Base-by-base conservation (phyloP, 306 rosid species). In the Corylus americana region DNA sequence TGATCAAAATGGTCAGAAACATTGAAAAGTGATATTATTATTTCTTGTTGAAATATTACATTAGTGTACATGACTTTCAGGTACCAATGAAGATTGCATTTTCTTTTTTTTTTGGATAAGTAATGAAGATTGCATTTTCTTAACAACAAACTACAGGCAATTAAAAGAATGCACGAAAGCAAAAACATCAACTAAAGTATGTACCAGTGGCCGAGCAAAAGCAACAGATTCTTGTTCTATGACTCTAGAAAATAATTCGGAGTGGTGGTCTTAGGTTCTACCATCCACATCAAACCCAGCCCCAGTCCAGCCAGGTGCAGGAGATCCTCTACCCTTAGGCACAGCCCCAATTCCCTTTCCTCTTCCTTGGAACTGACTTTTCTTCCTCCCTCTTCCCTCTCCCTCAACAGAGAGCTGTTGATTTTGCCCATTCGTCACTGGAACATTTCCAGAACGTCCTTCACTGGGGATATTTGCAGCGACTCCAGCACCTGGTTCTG, bases 281-380 rank as follows among this genome's bases (percentile, higher is more conserved):
- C 95, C 89, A 84, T 90, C 93, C 73, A 89, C 98, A 63, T 92
- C 95, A 83, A 94, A 94, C 75, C 97, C 98, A 59, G 98, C 86
- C 39, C 97, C 98, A 39, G 97, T 92, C 97, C 97, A 94, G 51
- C 93, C 98, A 74, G 94, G 82, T 47, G 83, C 87, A 10, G 88
- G 77, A 83, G 97, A 62, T 86, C 84, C 86, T 80, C 92, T 92
- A 57, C 96, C 91, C 83, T 89, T 92, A 37, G 94, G 80, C 84
- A 86, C 89, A 14, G 90, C 97, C 63, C 97, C 98, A 45, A 91
- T 83, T 87, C 95, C 97, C 84, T 82, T 94, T 82, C 97, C 98
- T 86, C 90, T 91, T 69, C 89, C 82, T 53, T 89, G 97, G 71
- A 86, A 79, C 85, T 87, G 92, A 49, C 59, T 85, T 84, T 88